These are phyloP conservation scores for Phytopythium kandeliae DNA, from an alignment of 352 stramenopile species.

Conservation along the genomic window DNA sequence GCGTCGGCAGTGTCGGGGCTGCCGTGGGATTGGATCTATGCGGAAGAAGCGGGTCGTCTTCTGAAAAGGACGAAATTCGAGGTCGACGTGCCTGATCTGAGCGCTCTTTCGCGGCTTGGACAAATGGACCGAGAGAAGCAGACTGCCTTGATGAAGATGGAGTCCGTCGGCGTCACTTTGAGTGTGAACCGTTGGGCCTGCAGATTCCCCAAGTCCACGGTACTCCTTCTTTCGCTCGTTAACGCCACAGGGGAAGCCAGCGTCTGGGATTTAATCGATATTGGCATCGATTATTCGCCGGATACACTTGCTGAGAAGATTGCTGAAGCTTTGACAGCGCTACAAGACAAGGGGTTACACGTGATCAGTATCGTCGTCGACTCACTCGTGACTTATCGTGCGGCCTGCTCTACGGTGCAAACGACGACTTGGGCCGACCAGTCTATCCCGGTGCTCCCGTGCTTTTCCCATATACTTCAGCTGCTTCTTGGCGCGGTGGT, in stretches of 20 bases:
- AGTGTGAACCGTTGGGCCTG: conserved; percentile 57
- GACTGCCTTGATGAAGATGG: conserved; percentile 52
- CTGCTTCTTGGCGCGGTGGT: conserved; percentile 53
- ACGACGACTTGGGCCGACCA: conserved; percentile 28
- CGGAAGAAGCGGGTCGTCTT: conserved; percentile 32
- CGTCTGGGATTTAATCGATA: conserved; percentile 48
- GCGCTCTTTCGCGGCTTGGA: conserved; percentile 17
- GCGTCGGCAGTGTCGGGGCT: conserved; percentile 35
- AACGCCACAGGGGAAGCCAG: conserved; percentile 61
- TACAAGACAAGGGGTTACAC: conserved; percentile 43
- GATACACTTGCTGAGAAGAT: conserved; percentile 51
- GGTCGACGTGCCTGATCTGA: conserved; percentile 18
- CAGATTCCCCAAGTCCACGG: conserved; percentile 39
- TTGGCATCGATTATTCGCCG: conserved; percentile 36
- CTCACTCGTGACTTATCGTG: conserved; percentile 26
- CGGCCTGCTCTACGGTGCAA: conserved; percentile 36
- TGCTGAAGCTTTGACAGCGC: conserved; percentile 25
- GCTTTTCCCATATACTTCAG: conserved; percentile 47
- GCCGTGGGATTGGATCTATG: conserved; percentile 55
- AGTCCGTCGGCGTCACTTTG: conserved; percentile 51
- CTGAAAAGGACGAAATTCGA: conserved; percentile 22
- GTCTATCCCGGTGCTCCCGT: conserved; percentile 54
- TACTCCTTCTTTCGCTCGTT: conserved; percentile 64
- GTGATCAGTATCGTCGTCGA: conserved; percentile 75
- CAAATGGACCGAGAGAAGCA: conserved; percentile 37